Evolutionary conservation across 2,329 filamentous ascomycete species (phyloP).

Genomic region (Stagonosporopsis vannaccii): DNA sequence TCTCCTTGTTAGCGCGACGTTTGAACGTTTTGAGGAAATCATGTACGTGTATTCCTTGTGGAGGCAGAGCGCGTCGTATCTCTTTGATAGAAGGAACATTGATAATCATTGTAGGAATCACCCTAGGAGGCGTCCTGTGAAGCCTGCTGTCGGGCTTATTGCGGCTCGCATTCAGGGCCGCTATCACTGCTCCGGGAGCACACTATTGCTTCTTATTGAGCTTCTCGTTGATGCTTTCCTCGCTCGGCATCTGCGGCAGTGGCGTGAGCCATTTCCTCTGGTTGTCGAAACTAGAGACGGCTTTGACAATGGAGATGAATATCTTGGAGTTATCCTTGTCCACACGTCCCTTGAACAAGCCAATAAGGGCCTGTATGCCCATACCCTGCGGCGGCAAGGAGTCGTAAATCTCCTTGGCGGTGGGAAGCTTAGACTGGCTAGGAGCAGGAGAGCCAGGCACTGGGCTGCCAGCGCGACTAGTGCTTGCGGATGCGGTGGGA

Average conservation of each 20-base stretch:
- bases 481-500: constrained; percentile 66
- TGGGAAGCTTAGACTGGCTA: constrained; percentile 45
- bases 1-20: neutral
- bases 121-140: neutral
- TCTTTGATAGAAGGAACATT: neutral
- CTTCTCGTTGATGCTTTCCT: constrained; percentile 36
- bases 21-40: neutral
- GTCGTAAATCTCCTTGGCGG: constrained; percentile 54
- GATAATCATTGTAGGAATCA: neutral
- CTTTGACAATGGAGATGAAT: constrained; percentile 56
- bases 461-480: constrained; percentile 62
- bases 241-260: constrained; percentile 39
- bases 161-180: neutral
- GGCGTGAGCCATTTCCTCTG: constrained; percentile 40
- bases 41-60: neutral
- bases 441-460: constrained; percentile 40
- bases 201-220: constrained; percentile 13
- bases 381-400: constrained; percentile 56
- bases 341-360: constrained; percentile 52
- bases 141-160: neutral
- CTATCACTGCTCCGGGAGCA: neutral
- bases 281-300: constrained; percentile 43
- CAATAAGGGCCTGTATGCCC: constrained; percentile 51
- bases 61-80: neutral
- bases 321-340: constrained; percentile 44